Base-by-base conservation (phyloP, 768 basidiomycete species). In the Mycena crocata region DNA sequence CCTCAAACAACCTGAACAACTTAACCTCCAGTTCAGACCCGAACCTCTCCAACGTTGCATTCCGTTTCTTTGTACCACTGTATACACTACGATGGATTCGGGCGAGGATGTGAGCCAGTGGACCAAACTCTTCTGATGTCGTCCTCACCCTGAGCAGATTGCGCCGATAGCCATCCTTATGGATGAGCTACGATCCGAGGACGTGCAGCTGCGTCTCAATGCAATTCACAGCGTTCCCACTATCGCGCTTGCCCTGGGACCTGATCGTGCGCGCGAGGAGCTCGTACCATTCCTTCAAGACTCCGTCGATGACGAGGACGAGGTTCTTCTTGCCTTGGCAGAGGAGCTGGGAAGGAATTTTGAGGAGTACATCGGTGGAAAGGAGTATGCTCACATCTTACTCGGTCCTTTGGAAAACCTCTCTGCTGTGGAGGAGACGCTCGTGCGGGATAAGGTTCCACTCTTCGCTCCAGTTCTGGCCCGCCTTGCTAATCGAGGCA, bases 241-340 rank as follows among this genome's bases (percentile, higher is more conserved):
- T 51, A 99, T 99, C 81, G 97, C 97, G 7, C 88, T 99, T 68
- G 98, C 98, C 21, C 86, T 99, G 56, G 97, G 98, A 8, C 90
- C 95, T 45, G 93, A 96, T 84, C 93, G 98, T 72, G 94, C 96
- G 28, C 89, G 97, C 68, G 93, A 95, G 60, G 98, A 99, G 77
- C 88, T 99, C 72, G 88, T 99, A 68, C 94, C 96, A 1, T 99
- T 99, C 84, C 88, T 99, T 58, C 95, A 96, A 82, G 97, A 99
- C 75, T 96, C 95, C n/a, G 90, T 99, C 71, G 98, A 99, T 79
- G 98, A 99, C 75, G 98, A 99, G 80, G 98, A 99, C 78, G 98
- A 99, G 75, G 96, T 99, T 32, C 84, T 99, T 44, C 86, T 99
- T 48, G 97, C 96, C 7, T 84, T 99, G 55, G 95, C 97, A 23